phyloP scores from a whole-genome alignment of 257 asterid genomes.

The Nicotiana noctiflora region DNA sequence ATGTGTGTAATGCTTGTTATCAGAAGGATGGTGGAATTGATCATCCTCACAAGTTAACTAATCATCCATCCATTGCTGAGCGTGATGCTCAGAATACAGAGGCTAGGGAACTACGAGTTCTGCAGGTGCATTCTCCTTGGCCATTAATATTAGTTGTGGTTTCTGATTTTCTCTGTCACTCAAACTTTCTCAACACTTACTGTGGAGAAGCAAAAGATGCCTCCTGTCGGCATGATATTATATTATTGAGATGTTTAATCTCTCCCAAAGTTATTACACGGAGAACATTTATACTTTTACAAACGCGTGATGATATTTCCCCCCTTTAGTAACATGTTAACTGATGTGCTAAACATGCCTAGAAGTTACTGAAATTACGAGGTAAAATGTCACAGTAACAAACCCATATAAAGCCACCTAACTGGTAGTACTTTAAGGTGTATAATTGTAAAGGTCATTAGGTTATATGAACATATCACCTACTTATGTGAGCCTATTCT shows the following conservation, averaged over 20 bases:
- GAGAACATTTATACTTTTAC: neutral
- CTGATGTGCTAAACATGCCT: neutral
- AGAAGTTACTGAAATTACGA: neutral
- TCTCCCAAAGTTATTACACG: neutral
- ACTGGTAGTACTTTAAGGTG: neutral
- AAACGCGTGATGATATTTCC: too few species aligned
- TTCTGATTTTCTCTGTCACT: neutral
- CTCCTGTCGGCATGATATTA: neutral
- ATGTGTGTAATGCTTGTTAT: constrained; percentile 79
- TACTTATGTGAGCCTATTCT: neutral
- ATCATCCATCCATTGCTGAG: constrained; percentile 62
- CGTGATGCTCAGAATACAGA: constrained; percentile 90
- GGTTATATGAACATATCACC: neutral
- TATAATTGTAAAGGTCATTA: neutral
- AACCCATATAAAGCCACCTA: neutral
- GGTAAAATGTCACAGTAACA: neutral
- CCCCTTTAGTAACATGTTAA: neutral
- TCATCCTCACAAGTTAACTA: constrained; percentile 87
- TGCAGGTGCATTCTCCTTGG: constrained; percentile 45
- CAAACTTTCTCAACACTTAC: neutral
- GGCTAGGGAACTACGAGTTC: constrained; percentile 80
- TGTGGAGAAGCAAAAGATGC: neutral
- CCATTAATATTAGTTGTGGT: neutral
- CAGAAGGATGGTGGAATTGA: constrained; percentile 72
- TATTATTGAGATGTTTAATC: constrained; percentile 4